Base-by-base conservation (phyloP, 345 rosid genomes). In the Rhodamnia argentea region DNA sequence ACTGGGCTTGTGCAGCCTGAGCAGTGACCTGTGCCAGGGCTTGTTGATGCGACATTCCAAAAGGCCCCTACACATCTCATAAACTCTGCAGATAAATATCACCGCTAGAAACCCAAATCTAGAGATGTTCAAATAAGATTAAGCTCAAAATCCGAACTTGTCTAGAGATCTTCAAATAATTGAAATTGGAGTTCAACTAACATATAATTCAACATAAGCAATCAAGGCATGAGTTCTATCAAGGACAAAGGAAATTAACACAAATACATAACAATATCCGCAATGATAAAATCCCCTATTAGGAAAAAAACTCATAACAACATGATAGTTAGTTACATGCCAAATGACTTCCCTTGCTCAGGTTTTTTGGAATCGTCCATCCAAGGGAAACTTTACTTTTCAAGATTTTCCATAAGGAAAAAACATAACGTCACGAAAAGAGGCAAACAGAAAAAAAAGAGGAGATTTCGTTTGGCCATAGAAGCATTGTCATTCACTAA, bases 31-130 rank as follows among this genome's bases (percentile, higher is more conserved):
- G 98, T 10, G 96, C 96, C 44, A 93, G 87, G 47, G 95, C 96
- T 90, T 96, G 95, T 91, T 96, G 96, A 92, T 94, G 96, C 42
- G 96, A 90, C 95, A 94, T 95, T 64, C 96, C 95, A 84, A 92
- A 94, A 75, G 93, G 60, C 82, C 96, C 94, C 99, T 96, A 57
- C 86, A 90, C 51, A 86, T 24, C 40, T 85, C 85, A 82, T 52
- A 82, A 27, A 75, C 37, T 50, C 40, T 47, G 59, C 86, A 58
- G n/a, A 59, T 84, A 47, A 52, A 52, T 29, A 84, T 42, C 53
- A 50, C 42, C 0, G 7, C 57, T 27, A 32, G 47, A 70, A 18
- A 70, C 47, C 9, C 0, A 7, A 70, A 70, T 70, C 78, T 70
- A 70, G 78, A 32, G 24, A 70, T 70, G 44, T 70, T 37, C 78